phyloP scores from a whole-genome alignment of 2,329 filamentous ascomycete genomes.

The Trichophyton rubrum region DNA sequence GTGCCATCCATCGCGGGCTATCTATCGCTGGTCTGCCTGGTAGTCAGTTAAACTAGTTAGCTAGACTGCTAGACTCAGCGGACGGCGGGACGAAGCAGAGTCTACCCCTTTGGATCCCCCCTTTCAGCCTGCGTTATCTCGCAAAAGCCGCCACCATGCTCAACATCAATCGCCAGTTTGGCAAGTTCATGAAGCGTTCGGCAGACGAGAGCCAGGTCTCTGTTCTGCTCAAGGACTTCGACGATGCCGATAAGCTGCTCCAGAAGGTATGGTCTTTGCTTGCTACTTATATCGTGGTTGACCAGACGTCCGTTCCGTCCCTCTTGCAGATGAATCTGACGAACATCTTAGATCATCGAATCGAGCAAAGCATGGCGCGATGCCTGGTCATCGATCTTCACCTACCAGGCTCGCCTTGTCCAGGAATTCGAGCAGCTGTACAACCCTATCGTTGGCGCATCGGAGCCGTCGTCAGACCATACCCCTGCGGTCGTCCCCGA shows the following conservation, averaged over 20 bases:
- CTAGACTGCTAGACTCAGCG: background rate
- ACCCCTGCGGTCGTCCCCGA: slow-evolving; percentile 49
- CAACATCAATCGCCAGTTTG: slow-evolving; percentile 58
- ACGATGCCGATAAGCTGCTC: slow-evolving; percentile 64
- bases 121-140: background rate
- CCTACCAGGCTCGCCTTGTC: slow-evolving; percentile 53
- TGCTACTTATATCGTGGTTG: background rate
- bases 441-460: slow-evolving; percentile 59
- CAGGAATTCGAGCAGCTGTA: slow-evolving; percentile 61
- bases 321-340: background rate
- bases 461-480: slow-evolving; percentile 44
- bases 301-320: background rate
- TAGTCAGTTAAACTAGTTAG: background rate
- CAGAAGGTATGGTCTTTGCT: slow-evolving; percentile 45
- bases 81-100: background rate
- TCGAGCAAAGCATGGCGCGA: slow-evolving; percentile 66
- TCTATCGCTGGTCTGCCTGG: background rate
- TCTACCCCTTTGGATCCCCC: no score
- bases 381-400: slow-evolving; percentile 61
- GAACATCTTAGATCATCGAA: slow-evolving; percentile 53
- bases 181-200: slow-evolving; percentile 56
- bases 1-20: background rate
- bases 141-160: slow-evolving; percentile 22
- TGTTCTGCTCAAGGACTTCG: slow-evolving; percentile 63
- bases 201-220: slow-evolving; percentile 67